phyloP scores from a whole-genome alignment of 805 yeast genomes.

The Hanseniaspora lindneri region DNA sequence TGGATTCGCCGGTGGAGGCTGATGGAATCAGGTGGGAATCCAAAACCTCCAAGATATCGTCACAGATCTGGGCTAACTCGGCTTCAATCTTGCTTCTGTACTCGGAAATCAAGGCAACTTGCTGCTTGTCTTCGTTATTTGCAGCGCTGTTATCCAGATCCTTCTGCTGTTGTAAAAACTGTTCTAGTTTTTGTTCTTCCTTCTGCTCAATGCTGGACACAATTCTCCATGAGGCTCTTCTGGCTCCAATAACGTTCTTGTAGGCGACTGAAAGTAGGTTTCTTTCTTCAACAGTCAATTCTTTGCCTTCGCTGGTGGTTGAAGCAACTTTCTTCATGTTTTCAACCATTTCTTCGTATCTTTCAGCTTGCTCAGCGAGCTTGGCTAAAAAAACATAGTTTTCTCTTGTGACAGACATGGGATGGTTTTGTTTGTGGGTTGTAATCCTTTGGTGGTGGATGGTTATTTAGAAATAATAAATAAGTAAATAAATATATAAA shows the following conservation, averaged over 20 bases:
- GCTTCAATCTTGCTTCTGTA: slow-evolving; percentile 90
- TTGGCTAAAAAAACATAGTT: slow-evolving; percentile 96
- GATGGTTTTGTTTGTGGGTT: not conserved
- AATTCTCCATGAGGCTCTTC: slow-evolving; percentile 99
- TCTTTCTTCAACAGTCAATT: slow-evolving; percentile 94
- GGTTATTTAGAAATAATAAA: no score
- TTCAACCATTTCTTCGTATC: slow-evolving; percentile 98
- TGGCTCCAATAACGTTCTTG: slow-evolving; percentile 96
- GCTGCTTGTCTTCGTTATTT: slow-evolving; percentile 40
- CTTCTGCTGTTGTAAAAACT: slow-evolving; percentile 18
- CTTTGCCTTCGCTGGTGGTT: slow-evolving; percentile 55
- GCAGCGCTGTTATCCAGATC: slow-evolving; percentile 6
- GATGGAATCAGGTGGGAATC: slow-evolving; percentile 83
- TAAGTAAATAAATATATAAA: no score
- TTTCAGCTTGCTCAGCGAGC: slow-evolving; percentile 98
- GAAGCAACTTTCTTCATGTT: slow-evolving; percentile 97
- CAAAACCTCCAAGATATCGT: slow-evolving; percentile 80
- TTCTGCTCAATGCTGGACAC: slow-evolving; percentile 96
- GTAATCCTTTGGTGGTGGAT: no score
- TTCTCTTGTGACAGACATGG: slow-evolving; percentile 77
- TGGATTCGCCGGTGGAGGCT: slow-evolving; percentile 93
- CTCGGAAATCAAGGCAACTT: slow-evolving; percentile 79
- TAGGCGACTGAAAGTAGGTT: slow-evolving; percentile 93
- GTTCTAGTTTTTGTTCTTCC: slow-evolving; percentile 89
- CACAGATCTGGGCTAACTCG: slow-evolving; percentile 86